Conservation (phyloP, 441 rosid species). For the Kokia cookei region DNA sequence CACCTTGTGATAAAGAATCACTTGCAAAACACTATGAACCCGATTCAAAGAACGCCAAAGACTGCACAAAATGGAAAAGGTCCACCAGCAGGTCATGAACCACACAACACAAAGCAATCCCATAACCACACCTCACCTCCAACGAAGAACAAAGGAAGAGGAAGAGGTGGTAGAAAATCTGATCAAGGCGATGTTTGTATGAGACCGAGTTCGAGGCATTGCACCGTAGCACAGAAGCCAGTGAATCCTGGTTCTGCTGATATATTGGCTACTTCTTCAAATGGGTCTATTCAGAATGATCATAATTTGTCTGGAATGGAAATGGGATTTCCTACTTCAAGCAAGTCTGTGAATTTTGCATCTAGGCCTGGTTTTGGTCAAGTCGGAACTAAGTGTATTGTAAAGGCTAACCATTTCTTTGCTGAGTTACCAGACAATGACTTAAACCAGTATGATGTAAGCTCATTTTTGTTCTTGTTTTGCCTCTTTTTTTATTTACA, state of each 20-base stretch:
- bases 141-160: constrained; percentile 58
- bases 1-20: constrained; percentile 64
- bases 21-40: constrained; percentile 57
- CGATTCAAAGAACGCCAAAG: constrained; percentile 47
- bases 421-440: constrained; percentile 86
- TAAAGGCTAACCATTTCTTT: constrained; percentile 96
- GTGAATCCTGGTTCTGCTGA: constrained; percentile 29
- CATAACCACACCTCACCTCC: constrained; percentile 64
- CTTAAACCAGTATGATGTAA: constrained; percentile 92
- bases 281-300: constrained; percentile 24
- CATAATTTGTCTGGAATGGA: constrained; percentile 30
- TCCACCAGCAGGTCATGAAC: constrained; percentile 39
- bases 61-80: constrained; percentile 69
- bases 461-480: constrained; percentile 19
- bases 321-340: constrained; percentile 54
- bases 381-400: constrained; percentile 85
- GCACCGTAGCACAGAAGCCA: constrained; percentile 54
- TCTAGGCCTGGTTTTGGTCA: constrained; percentile 85
- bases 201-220: constrained; percentile 94
- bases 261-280: constrained; percentile 24
- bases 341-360: constrained; percentile 73
- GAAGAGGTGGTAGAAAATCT: constrained; percentile 91
- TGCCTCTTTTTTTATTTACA: constrained; percentile 2
- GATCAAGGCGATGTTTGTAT: constrained; percentile 79
- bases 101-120: constrained; percentile 30